phyloP scores from a whole-genome alignment of 2,329 filamentous ascomycete genomes.

The Colletotrichum sp. region DNA sequence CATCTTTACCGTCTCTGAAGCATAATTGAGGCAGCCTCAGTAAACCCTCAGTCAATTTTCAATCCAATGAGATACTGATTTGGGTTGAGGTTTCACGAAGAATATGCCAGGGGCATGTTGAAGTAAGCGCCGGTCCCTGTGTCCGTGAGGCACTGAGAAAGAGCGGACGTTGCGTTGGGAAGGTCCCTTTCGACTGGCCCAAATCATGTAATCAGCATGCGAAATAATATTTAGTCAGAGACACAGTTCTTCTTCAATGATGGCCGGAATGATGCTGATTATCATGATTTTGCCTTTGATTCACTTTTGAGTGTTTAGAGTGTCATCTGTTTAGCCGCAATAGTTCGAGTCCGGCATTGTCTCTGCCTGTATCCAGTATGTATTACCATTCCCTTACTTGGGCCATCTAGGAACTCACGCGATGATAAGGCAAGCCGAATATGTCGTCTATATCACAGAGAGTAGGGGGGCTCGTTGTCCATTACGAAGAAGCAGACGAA shows the following conservation, averaged over 20 bases:
- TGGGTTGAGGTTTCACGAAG: background rate
- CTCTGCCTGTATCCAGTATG: background rate
- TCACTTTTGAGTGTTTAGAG: too few relatives aligned
- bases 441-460: background rate
- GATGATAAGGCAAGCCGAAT: background rate
- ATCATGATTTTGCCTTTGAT: background rate
- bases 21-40: background rate
- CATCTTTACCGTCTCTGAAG: background rate
- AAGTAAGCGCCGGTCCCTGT: background rate
- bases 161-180: background rate
- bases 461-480: background rate
- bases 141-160: background rate
- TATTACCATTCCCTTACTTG: background rate
- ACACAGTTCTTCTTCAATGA: background rate
- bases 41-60: fast-evolving
- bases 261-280: fast-evolving
- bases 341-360: too few relatives aligned
- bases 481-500: background rate
- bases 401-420: background rate
- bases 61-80: background rate
- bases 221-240: background rate
- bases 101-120: background rate
- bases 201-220: background rate
- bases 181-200: background rate
- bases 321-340: too few relatives aligned